Evolutionary conservation across 2,329 filamentous ascomycete species (phyloP).

Genomic region (Rosellinia necatrix): DNA sequence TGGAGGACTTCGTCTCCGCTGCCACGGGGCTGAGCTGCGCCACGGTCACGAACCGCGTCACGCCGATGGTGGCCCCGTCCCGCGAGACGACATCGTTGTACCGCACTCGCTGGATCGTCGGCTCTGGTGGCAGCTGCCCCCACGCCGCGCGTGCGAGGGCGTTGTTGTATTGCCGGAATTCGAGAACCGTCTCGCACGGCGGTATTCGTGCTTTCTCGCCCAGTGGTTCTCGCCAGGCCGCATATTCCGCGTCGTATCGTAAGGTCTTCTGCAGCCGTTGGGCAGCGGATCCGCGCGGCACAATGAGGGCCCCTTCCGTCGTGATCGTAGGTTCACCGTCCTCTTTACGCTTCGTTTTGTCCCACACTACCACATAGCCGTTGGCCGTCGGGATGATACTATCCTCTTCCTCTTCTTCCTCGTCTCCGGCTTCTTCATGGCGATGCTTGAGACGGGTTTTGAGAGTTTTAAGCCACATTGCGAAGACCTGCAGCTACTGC

Average conservation of each 20-base stretch:
- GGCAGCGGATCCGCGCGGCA: not conserved
- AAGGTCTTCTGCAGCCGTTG: slow-evolving; percentile 22
- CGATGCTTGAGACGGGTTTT: slow-evolving; percentile 13
- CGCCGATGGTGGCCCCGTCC: slow-evolving; percentile 27
- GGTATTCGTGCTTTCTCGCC: slow-evolving; percentile 23
- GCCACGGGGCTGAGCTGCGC: slow-evolving; percentile 22
- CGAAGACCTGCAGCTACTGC: not conserved
- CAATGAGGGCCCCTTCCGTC: slow-evolving; percentile 3
- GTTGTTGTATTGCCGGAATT: slow-evolving; percentile 27
- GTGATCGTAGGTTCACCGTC: slow-evolving; percentile 1
- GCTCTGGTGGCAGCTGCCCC: slow-evolving; percentile 18
- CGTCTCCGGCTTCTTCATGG: not conserved
- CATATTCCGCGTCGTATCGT: slow-evolving; percentile 28
- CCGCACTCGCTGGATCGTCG: slow-evolving; percentile 21
- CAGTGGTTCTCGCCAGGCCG: slow-evolving; percentile 21
- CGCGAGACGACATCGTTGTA: slow-evolving; percentile 21
- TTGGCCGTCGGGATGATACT: not conserved
- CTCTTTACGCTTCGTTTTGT: not conserved
- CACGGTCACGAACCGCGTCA: slow-evolving; percentile 27
- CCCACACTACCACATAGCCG: slow-evolving; percentile 5
- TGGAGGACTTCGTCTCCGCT: not conserved
- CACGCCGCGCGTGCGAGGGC: slow-evolving; percentile 21
- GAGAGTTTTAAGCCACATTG: slow-evolving; percentile 14
- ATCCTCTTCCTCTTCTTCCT: not conserved
- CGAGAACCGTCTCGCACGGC: slow-evolving; percentile 21